Evolutionary conservation across 2,329 filamentous ascomycete species (phyloP).

Genomic region (Paracoccidioides lutzii): DNA sequence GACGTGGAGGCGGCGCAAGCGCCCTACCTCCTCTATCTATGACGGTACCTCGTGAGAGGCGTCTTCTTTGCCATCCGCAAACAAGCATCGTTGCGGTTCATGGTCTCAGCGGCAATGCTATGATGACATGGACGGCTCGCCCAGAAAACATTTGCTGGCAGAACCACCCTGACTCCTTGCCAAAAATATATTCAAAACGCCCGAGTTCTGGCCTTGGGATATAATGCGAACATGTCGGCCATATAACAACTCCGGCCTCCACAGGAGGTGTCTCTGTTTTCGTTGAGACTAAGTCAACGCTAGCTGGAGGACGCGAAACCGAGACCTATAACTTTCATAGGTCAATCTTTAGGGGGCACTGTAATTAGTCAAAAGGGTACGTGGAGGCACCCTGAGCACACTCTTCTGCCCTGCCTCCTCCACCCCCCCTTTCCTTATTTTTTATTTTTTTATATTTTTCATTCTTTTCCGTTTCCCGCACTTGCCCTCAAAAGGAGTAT

Average conservation of each 20-base stretch:
- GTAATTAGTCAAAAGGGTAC: constrained; percentile 30
- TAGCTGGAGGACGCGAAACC: constrained; percentile 20
- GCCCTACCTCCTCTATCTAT: not conserved
- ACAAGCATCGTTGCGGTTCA: constrained; percentile 30
- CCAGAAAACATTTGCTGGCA: constrained; percentile 25
- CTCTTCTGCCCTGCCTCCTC: not conserved
- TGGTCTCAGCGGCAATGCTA: constrained; percentile 29
- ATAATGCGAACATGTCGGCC: constrained; percentile 18
- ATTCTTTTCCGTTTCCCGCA: not conserved
- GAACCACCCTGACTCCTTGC: constrained; percentile 19
- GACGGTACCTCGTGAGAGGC: too few species aligned
- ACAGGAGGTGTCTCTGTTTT: constrained; percentile 1
- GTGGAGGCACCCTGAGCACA: constrained; percentile 3
- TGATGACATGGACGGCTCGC: constrained; percentile 27
- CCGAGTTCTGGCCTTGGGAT: constrained; percentile 22
- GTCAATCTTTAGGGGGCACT: constrained; percentile 31
- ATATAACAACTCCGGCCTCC: constrained; percentile 7
- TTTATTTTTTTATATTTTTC: too few species aligned
- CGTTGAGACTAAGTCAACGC: constrained; percentile 5
- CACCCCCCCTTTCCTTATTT: not conserved
- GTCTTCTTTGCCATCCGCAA: not conserved
- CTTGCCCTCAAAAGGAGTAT: not conserved
- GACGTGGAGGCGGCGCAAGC: constrained; percentile 12
- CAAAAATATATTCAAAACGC: constrained; percentile 18
- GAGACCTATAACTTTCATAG: constrained; percentile 30